Percentiles rank a stretch among this genome's conserved stretches.
These are phyloP conservation scores for Penicillium silybi DNA, from an alignment of 495 filamentous ascomycete genomes.

Conservation along the genomic window DNA sequence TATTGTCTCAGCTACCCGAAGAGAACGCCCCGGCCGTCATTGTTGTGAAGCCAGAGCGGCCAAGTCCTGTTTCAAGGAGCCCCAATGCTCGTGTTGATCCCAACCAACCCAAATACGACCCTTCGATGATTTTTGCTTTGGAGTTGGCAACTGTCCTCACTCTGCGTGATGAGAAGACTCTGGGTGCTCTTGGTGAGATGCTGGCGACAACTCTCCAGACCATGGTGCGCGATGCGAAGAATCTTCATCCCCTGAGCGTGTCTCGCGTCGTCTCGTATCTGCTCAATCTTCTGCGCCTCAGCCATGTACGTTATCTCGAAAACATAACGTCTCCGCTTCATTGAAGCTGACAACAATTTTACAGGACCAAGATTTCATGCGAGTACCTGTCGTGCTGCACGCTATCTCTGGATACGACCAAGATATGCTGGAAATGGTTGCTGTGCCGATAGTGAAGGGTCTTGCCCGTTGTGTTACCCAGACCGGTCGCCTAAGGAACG, in stretches of 20 bases:
- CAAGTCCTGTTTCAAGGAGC: constrained; percentile 47
- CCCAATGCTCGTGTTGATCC: constrained; percentile 48
- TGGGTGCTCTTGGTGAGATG: constrained; percentile 67
- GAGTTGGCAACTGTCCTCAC: constrained; percentile 85
- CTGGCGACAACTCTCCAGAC: constrained; percentile 76
- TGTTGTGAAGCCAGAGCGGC: constrained; percentile 78
- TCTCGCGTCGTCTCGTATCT: constrained; percentile 85
- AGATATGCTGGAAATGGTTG: constrained; percentile 69
- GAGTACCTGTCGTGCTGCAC: constrained; percentile 89
- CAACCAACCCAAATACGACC: constrained; percentile 68
- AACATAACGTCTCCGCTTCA: background rate
- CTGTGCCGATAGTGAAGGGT: constrained; percentile 70
- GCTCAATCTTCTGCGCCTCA: constrained; percentile 74
- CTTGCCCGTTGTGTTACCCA: constrained; percentile 74
- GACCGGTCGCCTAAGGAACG: constrained; percentile 72
- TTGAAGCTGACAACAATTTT: constrained; percentile 25
- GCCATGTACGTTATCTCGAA: constrained; percentile 63
- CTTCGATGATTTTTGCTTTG: constrained; percentile 78
- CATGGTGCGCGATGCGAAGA: constrained; percentile 71
- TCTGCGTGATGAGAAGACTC: constrained; percentile 68
- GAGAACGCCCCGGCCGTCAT: constrained; percentile 78
- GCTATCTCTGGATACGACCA: constrained; percentile 82
- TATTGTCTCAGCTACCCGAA: constrained; percentile 83
- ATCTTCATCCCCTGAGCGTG: constrained; percentile 74
- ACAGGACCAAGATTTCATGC: constrained; percentile 86